Percentiles rank a stretch among this genome's conserved stretches.
Conservation (phyloP, 2,329 filamentous ascomycete species). For the Thelonectria blattea region DNA sequence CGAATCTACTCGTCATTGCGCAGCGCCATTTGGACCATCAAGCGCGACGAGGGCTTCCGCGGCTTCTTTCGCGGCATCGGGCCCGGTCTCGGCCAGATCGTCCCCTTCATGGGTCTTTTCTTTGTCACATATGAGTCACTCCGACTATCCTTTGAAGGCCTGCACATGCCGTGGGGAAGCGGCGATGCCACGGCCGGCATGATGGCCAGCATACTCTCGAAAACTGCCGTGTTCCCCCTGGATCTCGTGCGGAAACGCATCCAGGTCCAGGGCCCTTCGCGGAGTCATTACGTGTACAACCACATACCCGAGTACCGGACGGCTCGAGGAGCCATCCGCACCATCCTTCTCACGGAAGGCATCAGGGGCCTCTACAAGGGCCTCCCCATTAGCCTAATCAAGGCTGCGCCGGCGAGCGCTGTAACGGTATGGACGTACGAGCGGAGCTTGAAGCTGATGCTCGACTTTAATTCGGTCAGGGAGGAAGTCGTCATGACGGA, state of each 20-base stretch:
- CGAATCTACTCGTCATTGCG: conserved; percentile 78
- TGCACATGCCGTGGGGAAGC: conserved; percentile 72
- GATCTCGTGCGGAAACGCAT: conserved; percentile 92
- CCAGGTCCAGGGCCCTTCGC: conserved; percentile 92
- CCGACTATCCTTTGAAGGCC: conserved; percentile 60
- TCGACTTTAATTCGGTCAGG: conserved; percentile 43
- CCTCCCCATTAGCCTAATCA: conserved; percentile 85
- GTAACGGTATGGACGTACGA: conserved; percentile 97
- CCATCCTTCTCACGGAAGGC: conserved; percentile 77
- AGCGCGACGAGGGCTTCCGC: conserved; percentile 70
- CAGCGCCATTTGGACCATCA: conserved; percentile 74
- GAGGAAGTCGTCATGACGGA: conserved; percentile 37
- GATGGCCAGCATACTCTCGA: conserved; percentile 78
- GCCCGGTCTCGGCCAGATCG: conserved; percentile 84
- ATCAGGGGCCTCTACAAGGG: conserved; percentile 84
- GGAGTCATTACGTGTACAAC: conserved; percentile 77
- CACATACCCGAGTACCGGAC: conserved; percentile 86
- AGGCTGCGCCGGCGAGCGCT: conserved; percentile 91
- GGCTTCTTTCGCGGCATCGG: conserved; percentile 90
- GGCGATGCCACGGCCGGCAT: conserved; percentile 86
- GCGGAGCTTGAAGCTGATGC: conserved; percentile 68
- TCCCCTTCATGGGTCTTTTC: conserved; percentile 97
- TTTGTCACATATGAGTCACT: conserved; percentile 88
- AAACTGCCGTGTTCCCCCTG: conserved; percentile 90
- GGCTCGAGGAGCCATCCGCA: conserved; percentile 68